phyloP scores from a whole-genome alignment of 208 protist genomes.

The Strigomonas galati region DNA sequence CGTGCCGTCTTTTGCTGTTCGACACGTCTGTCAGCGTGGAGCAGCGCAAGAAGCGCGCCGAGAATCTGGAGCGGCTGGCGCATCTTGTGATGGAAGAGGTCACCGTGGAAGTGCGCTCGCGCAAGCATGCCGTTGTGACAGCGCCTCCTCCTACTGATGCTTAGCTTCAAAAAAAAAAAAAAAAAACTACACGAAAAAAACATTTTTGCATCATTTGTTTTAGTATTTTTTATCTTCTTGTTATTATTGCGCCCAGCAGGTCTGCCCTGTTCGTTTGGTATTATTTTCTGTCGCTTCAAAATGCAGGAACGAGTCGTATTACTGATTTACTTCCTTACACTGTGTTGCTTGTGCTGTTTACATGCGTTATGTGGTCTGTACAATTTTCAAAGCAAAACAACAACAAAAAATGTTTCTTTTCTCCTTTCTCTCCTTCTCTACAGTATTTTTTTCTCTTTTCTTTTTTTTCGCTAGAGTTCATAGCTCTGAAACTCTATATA shows the following conservation, averaged over 20 bases:
- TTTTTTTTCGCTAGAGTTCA: too few relatives aligned
- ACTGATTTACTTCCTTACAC: too few relatives aligned
- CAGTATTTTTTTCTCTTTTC: background rate
- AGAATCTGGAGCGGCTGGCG: constrained; percentile 9
- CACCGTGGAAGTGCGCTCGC: too few relatives aligned
- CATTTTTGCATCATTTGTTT: background rate
- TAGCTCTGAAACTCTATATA: too few relatives aligned
- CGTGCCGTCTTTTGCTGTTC: constrained; percentile 24
- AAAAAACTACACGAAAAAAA: background rate
- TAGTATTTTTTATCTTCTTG: background rate
- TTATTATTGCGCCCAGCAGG: too few relatives aligned
- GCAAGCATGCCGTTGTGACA: too few relatives aligned
- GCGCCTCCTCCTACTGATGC: too few relatives aligned
- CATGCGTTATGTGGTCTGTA: background rate
- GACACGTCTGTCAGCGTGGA: constrained; percentile 21
- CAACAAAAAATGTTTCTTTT: constrained; percentile 6
- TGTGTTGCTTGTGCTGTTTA: too few relatives aligned
- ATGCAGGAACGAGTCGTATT: too few relatives aligned
- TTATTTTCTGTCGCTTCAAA: too few relatives aligned
- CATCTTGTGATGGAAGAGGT: constrained; percentile 12
- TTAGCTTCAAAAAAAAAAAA: background rate
- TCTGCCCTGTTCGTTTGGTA: too few relatives aligned
- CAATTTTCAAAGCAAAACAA: background rate
- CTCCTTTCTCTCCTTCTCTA: constrained; percentile 1
- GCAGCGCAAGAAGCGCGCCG: constrained; percentile 17